Base-by-base conservation (phyloP, 2,329 filamentous ascomycete genomes). In the Alternaria panax region DNA sequence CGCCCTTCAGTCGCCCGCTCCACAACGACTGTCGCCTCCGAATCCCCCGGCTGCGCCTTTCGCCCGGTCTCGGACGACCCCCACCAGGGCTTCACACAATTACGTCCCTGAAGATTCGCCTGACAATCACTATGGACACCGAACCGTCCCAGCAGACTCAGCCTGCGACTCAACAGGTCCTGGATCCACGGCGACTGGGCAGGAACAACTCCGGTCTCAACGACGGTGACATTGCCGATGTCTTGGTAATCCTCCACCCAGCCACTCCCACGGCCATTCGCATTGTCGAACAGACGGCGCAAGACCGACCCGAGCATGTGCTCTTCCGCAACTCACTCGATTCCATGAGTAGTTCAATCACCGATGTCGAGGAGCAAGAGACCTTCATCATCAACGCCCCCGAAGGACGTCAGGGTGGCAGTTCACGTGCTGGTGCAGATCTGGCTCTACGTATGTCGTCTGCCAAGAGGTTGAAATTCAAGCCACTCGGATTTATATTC, bases 171-270 rank as follows among this genome's bases (percentile, higher is more conserved):
- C 93, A 96, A 76, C 88, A 88, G 74, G 87, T 91, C 71, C 82
- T 93, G 65, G 93, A 97, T 75, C 92, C 92, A 40, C 87, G 92
- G 63, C 88, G 92, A 54, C 77, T 91, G 62, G 92, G 92, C 56
- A 85, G 90, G 75, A 90, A 92, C 78, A 91, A 92, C 75, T 95
- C 92, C 40, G 92, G 92, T 56, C 88, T 97, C 62, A 90, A 86
- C 53, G 90, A 93, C 67, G 86, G 91, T 65, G 93, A 97, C 75
- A 86, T 95, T 50, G 87, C 92, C 62, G 93, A 97, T 79, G 92
- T 97, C 68, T 87, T 97, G 65, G 96, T 93, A 79, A 88, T 97
- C 57, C 85, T 98, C 27, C 89, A 96, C 68, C 93, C 94, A 11
- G 87, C 87, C 65, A 92, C 92, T 2, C 83, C 87, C 38, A 85